phyloP scores from a whole-genome alignment of 352 stramenopile genomes.

The Bremia lactucae region DNA sequence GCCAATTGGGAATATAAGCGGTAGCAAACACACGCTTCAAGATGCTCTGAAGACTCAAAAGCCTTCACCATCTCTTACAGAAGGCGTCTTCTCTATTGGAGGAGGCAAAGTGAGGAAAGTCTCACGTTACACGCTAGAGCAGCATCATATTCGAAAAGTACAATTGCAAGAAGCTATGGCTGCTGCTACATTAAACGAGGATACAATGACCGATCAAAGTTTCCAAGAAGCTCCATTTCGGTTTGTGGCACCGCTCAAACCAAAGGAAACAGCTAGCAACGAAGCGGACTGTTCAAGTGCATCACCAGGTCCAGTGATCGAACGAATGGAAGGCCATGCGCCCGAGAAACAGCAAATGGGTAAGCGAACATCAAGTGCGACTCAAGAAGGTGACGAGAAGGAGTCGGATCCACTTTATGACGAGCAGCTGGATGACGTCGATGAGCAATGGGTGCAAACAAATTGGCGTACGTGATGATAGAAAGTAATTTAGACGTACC shows the following conservation, averaged over 20 bases:
- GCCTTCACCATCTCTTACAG: constrained; percentile 1
- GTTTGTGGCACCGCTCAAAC: constrained; percentile 16
- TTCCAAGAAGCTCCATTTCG: constrained; percentile 35
- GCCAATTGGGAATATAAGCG: constrained; percentile 16
- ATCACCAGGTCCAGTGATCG: constrained; percentile 9
- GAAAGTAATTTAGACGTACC: neutral
- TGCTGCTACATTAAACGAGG: constrained; percentile 2
- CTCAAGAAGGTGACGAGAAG: constrained; percentile 1
- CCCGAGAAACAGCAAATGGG: constrained; percentile 25
- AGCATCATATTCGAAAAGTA: constrained; percentile 24
- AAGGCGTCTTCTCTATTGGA: constrained; percentile 11
- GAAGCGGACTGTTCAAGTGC: constrained; percentile 10
- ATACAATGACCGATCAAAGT: constrained; percentile 2
- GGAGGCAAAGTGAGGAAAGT: constrained; percentile 28
- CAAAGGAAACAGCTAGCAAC: constrained; percentile 5
- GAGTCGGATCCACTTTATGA: constrained; percentile 55
- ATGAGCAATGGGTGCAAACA: constrained; percentile 61
- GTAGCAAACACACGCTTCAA: neutral
- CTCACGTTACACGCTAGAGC: constrained; percentile 24
- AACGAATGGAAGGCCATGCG: constrained; percentile 17
- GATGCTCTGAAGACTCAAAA: neutral
- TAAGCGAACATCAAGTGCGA: constrained; percentile 3
- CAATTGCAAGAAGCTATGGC: constrained; percentile 44
- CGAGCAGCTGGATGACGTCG: constrained; percentile 43
- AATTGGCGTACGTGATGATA: constrained; percentile 36